Base-by-base conservation (phyloP, 2,329 filamentous ascomycete species). In the Xylariaceae sp. region DNA sequence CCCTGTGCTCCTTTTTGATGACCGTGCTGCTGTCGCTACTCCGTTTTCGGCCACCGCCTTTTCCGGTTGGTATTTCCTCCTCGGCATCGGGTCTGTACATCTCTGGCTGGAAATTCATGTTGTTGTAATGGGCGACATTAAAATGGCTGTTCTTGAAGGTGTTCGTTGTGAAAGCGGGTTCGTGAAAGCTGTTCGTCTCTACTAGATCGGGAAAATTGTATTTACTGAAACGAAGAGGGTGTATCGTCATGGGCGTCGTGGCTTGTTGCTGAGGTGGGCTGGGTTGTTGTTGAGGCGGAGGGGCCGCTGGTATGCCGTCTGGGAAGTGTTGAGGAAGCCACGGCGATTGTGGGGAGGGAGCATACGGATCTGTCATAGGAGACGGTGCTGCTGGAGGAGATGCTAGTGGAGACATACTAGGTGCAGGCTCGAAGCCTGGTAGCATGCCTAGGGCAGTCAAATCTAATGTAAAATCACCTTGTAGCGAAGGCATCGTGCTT, bases 91-190 rank as follows among this genome's bases (percentile, higher is more conserved):
- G 77, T 42, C 68, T 73, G 63, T 79, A 83, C 68, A 81, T 79
- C 61, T 84, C 81, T 0, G 82, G 81, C 56, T 83, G 81, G 60
- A 85, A 84, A 60, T 83, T 79, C 41, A 84, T 83, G 61, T 89
- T 89, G 57, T 85, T 84, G 63, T 84, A 89, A 67, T 89, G 86
- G 0, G 86, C 85, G 45, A 80, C 80, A 64, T 88, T 89, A 73
- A 84, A 87, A 52, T 88, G 83, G 50, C 81, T 86, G 62, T 88
- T 87, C 65, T 85, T 86, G 66, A 89, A 89, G 1, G 82, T 84
- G 48, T 76, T 80, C 2, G 83, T 87, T 50, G 77, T 77, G 49
- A 81, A 79, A 3, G 75, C 72, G n/a, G 79, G 77, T 54, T 82
- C 80, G 41, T 67, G 69, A 46, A 68, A 69, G 7, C 56, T 67